A percentile compares a stretch with the other conserved stretches of the same genome.
Evolutionary conservation across 768 basidiomycete species (phyloP).

Genomic region (Tricholoma sp.): DNA sequence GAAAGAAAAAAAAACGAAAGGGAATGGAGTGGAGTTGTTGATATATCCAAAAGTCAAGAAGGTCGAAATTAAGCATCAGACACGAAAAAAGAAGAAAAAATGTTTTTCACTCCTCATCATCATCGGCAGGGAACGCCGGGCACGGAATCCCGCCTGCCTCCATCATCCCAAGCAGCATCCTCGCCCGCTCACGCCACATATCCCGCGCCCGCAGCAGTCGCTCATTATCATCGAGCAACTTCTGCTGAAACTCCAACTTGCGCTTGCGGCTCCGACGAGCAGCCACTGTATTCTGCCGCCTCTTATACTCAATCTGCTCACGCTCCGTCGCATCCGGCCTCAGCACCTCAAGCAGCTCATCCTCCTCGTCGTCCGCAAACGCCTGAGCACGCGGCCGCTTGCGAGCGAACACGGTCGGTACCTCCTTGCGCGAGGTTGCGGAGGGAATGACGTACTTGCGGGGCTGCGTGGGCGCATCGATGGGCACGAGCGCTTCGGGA

Average conservation of each 20-base stretch:
- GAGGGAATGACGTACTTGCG: conserved; percentile 65
- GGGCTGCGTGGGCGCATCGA: conserved; percentile 71
- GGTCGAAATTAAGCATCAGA: conserved; percentile 4
- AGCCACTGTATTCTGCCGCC: conserved; percentile 75
- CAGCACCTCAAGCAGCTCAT: conserved; percentile 28
- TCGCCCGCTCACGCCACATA: conserved; percentile 48
- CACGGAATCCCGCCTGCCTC: conserved; percentile 41
- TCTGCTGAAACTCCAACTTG: conserved; percentile 64
- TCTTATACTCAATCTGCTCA: conserved; percentile 72
- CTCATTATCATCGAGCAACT: conserved; percentile 49
- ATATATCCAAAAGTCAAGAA: neutral
- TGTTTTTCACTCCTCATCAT: conserved; percentile 19
- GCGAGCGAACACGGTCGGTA: conserved; percentile 61
- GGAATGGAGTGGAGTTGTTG: neutral
- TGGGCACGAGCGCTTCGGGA: conserved; percentile 54
- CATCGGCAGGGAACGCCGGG: conserved; percentile 29
- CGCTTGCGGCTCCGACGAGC: conserved; percentile 72
- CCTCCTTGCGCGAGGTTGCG: conserved; percentile 65
- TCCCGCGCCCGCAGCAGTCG: conserved; percentile 44
- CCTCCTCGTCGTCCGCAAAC: conserved; percentile 47
- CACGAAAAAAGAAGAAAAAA: conserved; percentile 8
- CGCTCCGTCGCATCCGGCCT: conserved; percentile 41
- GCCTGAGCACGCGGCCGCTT: conserved; percentile 52
- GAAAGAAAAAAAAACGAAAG: neutral
- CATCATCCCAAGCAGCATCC: conserved; percentile 38